Evolutionary conservation across 1,284 basidiomycete genomes (phyloP).

Genomic region (Anthracocystis setariae): DNA sequence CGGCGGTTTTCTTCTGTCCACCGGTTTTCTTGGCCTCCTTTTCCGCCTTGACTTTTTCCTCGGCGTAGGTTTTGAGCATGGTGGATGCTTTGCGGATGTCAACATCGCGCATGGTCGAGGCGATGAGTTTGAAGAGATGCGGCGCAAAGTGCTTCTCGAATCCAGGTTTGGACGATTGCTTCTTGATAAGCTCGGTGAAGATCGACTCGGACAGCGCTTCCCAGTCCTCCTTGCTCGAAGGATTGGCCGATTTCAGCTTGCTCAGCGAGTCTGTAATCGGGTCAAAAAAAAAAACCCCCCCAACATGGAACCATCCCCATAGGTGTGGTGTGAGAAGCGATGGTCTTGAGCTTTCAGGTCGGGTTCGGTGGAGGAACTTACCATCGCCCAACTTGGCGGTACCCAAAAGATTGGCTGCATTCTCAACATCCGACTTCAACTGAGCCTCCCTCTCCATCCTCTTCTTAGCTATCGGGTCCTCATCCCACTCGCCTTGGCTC

Average conservation of each 20-base stretch:
- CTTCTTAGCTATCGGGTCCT: slow-evolving; percentile 48
- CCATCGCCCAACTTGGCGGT: slow-evolving; percentile 48
- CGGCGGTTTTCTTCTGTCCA: slow-evolving; percentile 41
- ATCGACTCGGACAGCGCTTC: slow-evolving; percentile 50
- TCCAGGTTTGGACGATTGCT: slow-evolving; percentile 52
- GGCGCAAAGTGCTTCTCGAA: slow-evolving; percentile 65
- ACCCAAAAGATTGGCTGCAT: slow-evolving; percentile 64
- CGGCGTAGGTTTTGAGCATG: slow-evolving; percentile 59
- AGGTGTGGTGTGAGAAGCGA: no score
- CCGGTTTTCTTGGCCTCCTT: slow-evolving; percentile 62
- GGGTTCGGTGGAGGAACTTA: slow-evolving; percentile 4
- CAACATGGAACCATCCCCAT: no score
- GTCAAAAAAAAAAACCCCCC: no score
- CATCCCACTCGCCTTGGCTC: slow-evolving; percentile 49
- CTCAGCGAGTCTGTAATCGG: slow-evolving; percentile 13
- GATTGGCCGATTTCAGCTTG: slow-evolving; percentile 45
- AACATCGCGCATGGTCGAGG: slow-evolving; percentile 56
- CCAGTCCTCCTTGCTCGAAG: slow-evolving; percentile 63
- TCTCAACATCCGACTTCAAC: slow-evolving; percentile 62
- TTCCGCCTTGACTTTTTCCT: slow-evolving; percentile 61
- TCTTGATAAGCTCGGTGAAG: slow-evolving; percentile 55
- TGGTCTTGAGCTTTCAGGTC: no score
- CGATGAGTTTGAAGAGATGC: slow-evolving; percentile 43
- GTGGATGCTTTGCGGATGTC: slow-evolving; percentile 60
- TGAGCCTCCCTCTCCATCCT: slow-evolving; percentile 59